These are phyloP conservation scores for Endothia cerciana DNA, from an alignment of 2,329 filamentous ascomycete genomes.

Conservation along the genomic window DNA sequence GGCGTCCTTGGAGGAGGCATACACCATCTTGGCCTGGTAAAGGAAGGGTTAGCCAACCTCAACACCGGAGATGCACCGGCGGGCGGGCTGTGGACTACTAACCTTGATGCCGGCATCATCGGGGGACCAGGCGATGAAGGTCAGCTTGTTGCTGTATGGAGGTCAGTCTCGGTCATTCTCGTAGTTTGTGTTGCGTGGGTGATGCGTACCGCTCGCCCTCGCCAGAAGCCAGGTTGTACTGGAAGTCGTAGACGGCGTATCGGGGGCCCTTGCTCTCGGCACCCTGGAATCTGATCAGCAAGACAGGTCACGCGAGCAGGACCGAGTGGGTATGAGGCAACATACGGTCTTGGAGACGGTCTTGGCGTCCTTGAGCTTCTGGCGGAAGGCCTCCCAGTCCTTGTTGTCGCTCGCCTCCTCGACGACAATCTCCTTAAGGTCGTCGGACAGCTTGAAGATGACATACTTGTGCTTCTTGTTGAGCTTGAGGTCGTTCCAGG, in stretches of 20 bases:
- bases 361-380: constrained; percentile 75
- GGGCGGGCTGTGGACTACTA: constrained; percentile 39
- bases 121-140: constrained; percentile 79
- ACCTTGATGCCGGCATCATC: constrained; percentile 82
- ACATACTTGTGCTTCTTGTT: constrained; percentile 83
- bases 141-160: constrained; percentile 70
- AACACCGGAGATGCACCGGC: neutral
- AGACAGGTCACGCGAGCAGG: constrained; percentile 12
- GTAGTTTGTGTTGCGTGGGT: constrained; percentile 8
- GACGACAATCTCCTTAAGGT: constrained; percentile 81
- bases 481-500: constrained; percentile 84
- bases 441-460: constrained; percentile 84
- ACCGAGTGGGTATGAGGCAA: constrained; percentile 28
- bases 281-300: constrained; percentile 47
- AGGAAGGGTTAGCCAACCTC: constrained; percentile 7
- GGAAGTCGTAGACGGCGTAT: constrained; percentile 85
- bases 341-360: constrained; percentile 71
- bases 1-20: constrained; percentile 85
- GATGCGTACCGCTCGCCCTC: constrained; percentile 69
- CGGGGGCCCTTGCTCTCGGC: constrained; percentile 67
- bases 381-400: constrained; percentile 74
- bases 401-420: constrained; percentile 70
- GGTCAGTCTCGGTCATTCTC: constrained; percentile 13
- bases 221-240: constrained; percentile 72
- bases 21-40: constrained; percentile 81